These are phyloP conservation scores for Agarophyton chilense DNA, from an alignment of 23 red algal genomes.

Conservation along the genomic window DNA sequence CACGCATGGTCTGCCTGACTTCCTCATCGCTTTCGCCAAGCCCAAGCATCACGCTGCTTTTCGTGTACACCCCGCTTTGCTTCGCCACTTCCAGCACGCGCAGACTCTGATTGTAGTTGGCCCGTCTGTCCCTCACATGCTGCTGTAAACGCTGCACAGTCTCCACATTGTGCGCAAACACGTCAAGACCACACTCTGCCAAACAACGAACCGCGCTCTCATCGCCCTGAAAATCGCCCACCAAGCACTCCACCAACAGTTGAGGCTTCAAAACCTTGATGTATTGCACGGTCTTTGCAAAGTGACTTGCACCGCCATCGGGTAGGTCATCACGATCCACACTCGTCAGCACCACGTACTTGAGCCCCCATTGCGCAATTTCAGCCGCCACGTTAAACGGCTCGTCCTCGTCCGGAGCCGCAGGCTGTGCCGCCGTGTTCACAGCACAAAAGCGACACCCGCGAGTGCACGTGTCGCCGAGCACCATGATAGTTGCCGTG, in stretches of 20 bases:
- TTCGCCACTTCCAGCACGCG: conserved; percentile 68
- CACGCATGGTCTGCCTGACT: conserved; percentile 71
- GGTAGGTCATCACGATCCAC: conserved; percentile 95
- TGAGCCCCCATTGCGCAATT: conserved; percentile 82
- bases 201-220: conserved; percentile 57
- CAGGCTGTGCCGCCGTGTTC: conserved; percentile 72
- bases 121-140: conserved; percentile 84
- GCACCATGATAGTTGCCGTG: conserved; percentile 97
- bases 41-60: conserved; percentile 94
- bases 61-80: conserved; percentile 74
- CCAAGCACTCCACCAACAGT: conserved; percentile 95
- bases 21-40: conserved; percentile 95
- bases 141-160: conserved; percentile 87
- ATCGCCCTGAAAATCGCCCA: conserved; percentile 87
- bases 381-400: conserved; percentile 88
- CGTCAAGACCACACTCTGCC: conserved; percentile 83
- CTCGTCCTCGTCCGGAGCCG: conserved; percentile 76
- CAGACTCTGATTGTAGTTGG: conserved; percentile 87
- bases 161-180: conserved; percentile 97
- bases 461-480: conserved; percentile 97
- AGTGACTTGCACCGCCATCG: conserved; percentile 94
- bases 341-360: conserved; percentile 94
- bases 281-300: conserved; percentile 81
- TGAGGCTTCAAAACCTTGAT: conserved; percentile 61
- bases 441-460: conserved; percentile 99